Percentiles rank a stretch among this genome's conserved stretches.
These are phyloP conservation scores for Xylariaceae sp. DNA, from an alignment of 2,329 filamentous ascomycete genomes.

Conservation along the genomic window DNA sequence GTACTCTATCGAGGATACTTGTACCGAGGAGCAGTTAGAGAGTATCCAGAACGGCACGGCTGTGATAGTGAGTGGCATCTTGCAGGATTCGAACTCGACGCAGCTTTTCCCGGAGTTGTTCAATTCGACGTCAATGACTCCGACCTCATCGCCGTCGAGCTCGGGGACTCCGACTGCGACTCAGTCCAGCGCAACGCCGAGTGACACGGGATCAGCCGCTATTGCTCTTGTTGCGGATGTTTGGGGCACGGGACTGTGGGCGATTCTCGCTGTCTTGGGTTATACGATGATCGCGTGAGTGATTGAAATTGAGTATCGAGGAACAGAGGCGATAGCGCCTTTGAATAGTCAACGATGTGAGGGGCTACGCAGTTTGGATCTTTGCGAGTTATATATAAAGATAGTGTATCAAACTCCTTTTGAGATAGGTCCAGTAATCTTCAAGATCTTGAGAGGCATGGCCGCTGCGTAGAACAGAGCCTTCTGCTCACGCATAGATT, in stretches of 20 bases:
- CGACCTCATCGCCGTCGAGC: not conserved
- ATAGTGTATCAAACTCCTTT: no score
- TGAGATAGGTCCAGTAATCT: conserved; percentile 15
- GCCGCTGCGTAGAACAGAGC: conserved; percentile 44
- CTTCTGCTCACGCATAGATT: conserved; percentile 39
- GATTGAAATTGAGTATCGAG: no score
- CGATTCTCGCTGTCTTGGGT: not conserved
- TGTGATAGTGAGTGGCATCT: conserved; percentile 32
- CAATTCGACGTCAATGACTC: conserved; percentile 1
- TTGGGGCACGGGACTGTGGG: not conserved
- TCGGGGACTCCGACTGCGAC: not conserved
- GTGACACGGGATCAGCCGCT: not conserved
- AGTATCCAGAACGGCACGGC: conserved; percentile 37
- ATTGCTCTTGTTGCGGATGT: not conserved
- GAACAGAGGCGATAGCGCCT: no score
- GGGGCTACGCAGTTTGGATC: no score
- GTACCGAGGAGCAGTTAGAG: conserved; percentile 44
- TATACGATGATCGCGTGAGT: not conserved
- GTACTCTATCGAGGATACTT: conserved; percentile 50
- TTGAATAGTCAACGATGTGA: no score
- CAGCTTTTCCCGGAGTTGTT: conserved; percentile 28
- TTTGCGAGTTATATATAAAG: no score
- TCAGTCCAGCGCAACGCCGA: not conserved
- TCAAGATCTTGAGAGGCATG: conserved; percentile 29
- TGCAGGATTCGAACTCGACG: conserved; percentile 31